Conservation (phyloP, 345 rosid genomes). For the Citrus maxima region DNA sequence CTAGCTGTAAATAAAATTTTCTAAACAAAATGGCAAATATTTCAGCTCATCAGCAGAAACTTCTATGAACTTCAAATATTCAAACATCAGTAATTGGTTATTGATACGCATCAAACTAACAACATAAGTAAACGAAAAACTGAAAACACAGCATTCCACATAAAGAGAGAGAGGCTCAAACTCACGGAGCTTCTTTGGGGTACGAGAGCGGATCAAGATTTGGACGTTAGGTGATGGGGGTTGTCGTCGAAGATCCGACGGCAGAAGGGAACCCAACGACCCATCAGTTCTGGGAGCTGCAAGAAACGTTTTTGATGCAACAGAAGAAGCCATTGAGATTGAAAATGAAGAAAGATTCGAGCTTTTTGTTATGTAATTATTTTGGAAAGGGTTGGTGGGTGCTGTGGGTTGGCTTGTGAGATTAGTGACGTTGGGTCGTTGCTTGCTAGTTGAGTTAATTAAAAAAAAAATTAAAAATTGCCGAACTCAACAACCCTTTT, state of each 20-base stretch:
- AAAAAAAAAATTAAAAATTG: not conserved
- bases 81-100: not conserved
- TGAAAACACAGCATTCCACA: not conserved
- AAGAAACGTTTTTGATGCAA: conserved; percentile 43
- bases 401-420: not conserved
- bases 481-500: not conserved
- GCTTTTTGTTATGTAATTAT: conserved; percentile 3
- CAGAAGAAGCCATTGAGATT: conserved; percentile 53
- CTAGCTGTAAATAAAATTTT: not conserved
- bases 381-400: conserved; percentile 26
- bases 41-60: not conserved
- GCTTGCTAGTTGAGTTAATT: not conserved
- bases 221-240: conserved; percentile 38
- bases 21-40: not conserved
- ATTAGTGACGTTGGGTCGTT: not conserved
- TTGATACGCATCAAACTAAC: not conserved
- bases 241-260: conserved; percentile 45
- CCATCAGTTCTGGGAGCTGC: conserved; percentile 36
- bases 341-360: conserved; percentile 18
- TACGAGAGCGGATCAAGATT: conserved; percentile 39
- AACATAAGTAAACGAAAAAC: not conserved
- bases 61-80: not conserved
- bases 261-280: conserved; percentile 24
- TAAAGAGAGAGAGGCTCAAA: conserved; percentile 3
- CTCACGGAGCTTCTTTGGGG: conserved; percentile 54